These are phyloP conservation scores for Aurantiochytrium sp. DNA, from an alignment of 108 stramenopile species.

Conservation along the genomic window DNA sequence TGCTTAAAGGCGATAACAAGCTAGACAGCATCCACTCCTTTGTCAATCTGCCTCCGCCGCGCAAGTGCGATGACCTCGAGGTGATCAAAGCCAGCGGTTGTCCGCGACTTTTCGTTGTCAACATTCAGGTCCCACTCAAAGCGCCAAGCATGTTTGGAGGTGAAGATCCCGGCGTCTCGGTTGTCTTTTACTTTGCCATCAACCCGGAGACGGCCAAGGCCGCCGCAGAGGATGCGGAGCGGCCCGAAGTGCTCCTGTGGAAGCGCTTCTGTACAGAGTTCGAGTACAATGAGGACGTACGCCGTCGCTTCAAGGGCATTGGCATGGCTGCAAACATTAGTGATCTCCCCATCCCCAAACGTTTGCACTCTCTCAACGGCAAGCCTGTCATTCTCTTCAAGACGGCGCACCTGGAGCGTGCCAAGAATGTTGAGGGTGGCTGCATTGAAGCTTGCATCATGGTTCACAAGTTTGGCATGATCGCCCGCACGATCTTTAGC, in stretches of 20 bases:
- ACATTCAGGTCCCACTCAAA: slow-evolving; percentile 2
- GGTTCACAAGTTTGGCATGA: neutral
- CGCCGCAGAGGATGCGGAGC: neutral
- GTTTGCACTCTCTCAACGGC: neutral
- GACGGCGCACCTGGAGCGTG: neutral
- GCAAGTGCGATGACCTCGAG: neutral
- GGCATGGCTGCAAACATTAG: neutral
- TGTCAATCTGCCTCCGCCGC: neutral
- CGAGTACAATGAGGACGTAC: neutral
- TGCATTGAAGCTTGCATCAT: neutral
- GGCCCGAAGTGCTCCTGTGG: neutral
- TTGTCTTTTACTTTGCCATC: neutral
- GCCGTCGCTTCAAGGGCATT: neutral
- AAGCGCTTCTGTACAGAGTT: slow-evolving; percentile 1
- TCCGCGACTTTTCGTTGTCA: neutral
- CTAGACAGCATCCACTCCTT: neutral
- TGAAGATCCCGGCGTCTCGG: neutral
- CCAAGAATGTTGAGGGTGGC: neutral
- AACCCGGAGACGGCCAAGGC: neutral
- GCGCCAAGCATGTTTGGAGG: neutral
- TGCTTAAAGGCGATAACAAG: neutral
- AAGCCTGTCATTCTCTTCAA: slow-evolving; percentile 5
- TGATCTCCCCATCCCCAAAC: neutral
- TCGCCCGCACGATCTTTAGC: neutral
- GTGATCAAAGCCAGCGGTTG: neutral